Evolutionary conservation across 2,329 filamentous ascomycete species (phyloP).

Genomic region (Ambrosiella xylebori): DNA sequence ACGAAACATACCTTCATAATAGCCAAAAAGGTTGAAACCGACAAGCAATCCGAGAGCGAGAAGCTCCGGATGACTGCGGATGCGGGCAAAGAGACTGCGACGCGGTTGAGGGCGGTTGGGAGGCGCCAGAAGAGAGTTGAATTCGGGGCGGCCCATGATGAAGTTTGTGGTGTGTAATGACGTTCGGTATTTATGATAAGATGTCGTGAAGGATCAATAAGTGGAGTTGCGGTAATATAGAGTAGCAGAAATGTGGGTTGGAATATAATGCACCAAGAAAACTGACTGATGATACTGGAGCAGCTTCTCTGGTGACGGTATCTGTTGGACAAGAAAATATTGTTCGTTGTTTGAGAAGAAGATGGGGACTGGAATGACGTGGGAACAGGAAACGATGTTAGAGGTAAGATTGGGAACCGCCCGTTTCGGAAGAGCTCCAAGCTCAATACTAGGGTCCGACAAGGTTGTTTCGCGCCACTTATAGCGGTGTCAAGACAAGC

Average conservation of each 20-base stretch:
- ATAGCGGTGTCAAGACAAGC: too few relatives aligned
- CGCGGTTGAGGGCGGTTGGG: not conserved
- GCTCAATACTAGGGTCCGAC: too few relatives aligned
- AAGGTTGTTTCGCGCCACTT: too few relatives aligned
- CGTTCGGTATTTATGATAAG: not conserved
- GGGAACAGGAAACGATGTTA: too few relatives aligned
- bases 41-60: constrained; percentile 2
- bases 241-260: not conserved
- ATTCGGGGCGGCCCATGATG: constrained; percentile 7
- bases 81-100: constrained; percentile 2
- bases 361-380: too few relatives aligned
- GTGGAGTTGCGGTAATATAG: constrained; percentile 18
- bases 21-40: constrained; percentile 4
- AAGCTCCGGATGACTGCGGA: constrained; percentile 3
- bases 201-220: constrained; percentile 20
- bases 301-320: too few relatives aligned
- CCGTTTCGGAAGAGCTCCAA: too few relatives aligned
- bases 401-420: too few relatives aligned
- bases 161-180: not conserved
- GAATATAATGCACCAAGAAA: not conserved
- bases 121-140: not conserved
- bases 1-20: constrained; percentile 4
- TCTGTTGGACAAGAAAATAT: too few relatives aligned
- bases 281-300: not conserved
- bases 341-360: too few relatives aligned